Conservation (phyloP, 2,329 filamentous ascomycete genomes). For the Aspergillus felis region DNA sequence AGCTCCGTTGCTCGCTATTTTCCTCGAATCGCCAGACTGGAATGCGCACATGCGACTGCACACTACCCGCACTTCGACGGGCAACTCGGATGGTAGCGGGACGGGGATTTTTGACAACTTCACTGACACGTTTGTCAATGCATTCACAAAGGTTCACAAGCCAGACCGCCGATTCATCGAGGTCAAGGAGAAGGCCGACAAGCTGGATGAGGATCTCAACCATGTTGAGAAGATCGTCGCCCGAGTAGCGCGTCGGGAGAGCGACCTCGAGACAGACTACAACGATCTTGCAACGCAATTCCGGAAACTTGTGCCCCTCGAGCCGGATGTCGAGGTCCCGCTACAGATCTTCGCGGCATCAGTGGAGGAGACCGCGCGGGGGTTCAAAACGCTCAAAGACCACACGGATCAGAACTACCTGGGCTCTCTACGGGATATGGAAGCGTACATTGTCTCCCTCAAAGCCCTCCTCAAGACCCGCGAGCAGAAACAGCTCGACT, state of each 20-base stretch:
- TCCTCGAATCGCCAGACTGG: constrained; percentile 92
- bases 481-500: constrained; percentile 97
- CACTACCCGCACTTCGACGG: constrained; percentile 59
- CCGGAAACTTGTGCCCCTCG: constrained; percentile 83
- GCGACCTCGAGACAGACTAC: constrained; percentile 83
- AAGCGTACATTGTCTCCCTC: constrained; percentile 82
- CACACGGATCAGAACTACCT: constrained; percentile 95
- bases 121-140: constrained; percentile 94
- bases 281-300: constrained; percentile 89
- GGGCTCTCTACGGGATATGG: constrained; percentile 89
- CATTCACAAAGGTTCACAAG: constrained; percentile 94
- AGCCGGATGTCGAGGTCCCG: constrained; percentile 77
- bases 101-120: constrained; percentile 86
- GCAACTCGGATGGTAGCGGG: constrained; percentile 38
- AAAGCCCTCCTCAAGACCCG: constrained; percentile 86
- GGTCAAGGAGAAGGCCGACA: constrained; percentile 86
- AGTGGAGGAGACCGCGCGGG: constrained; percentile 76
- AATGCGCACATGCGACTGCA: constrained; percentile 89
- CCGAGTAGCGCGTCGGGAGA: constrained; percentile 80
- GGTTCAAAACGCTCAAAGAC: constrained; percentile 77
- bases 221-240: constrained; percentile 96
- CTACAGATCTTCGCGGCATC: constrained; percentile 83
- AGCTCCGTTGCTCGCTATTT: constrained; percentile 76
- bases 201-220: constrained; percentile 86
- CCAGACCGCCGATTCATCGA: constrained; percentile 93